A percentile compares a stretch with the other conserved stretches of the same genome.
Evolutionary conservation across 768 basidiomycete species (phyloP).

Genomic region (Sutorius australiensis): DNA sequence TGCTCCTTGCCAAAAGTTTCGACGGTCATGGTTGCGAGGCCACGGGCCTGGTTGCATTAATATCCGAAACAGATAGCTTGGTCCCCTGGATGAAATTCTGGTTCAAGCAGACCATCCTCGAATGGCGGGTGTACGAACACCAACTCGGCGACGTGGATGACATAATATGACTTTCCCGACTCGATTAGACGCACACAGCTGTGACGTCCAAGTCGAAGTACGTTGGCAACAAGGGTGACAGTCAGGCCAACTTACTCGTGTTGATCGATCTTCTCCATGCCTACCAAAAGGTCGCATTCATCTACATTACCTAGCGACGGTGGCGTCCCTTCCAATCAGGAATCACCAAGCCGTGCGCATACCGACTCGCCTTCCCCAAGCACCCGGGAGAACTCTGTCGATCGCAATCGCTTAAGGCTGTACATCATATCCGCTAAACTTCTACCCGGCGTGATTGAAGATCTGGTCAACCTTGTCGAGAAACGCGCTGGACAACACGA

Average conservation of each 20-base stretch:
- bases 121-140: background rate
- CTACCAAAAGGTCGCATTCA: constrained; percentile 10
- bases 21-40: background rate
- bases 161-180: background rate
- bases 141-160: background rate
- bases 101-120: background rate
- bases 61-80: background rate
- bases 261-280: constrained; percentile 5
- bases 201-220: background rate
- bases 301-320: background rate
- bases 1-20: too few relatives aligned
- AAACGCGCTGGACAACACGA: background rate
- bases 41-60: background rate
- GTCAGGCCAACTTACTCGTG: background rate
- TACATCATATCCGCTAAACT: constrained; percentile 35
- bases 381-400: constrained; percentile 1
- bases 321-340: background rate
- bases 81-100: background rate
- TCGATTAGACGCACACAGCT: constrained; percentile 1
- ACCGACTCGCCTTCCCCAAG: constrained; percentile 5
- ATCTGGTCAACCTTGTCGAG: constrained; percentile 29
- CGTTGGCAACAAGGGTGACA: background rate
- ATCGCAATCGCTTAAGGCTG: constrained; percentile 16
- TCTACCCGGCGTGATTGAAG: constrained; percentile 12
- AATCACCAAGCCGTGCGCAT: constrained; percentile 12